Base-by-base conservation (phyloP, 2,329 filamentous ascomycete genomes). In the Cercospora citrullina region DNA sequence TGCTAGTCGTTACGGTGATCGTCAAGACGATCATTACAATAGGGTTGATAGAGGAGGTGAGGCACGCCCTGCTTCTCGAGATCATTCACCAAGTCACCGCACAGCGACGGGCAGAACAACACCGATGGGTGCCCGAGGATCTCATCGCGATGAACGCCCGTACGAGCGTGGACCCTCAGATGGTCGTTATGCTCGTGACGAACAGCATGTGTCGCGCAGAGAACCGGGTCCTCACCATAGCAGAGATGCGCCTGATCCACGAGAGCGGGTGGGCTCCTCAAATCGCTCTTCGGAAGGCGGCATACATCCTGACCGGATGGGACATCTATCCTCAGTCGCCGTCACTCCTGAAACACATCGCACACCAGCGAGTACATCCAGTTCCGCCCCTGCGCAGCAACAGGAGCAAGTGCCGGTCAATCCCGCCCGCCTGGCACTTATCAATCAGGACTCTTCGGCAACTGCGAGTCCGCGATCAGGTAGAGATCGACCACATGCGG, bases 1-100 rank as follows among this genome's bases (percentile, higher is more conserved):
- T 26, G 63, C 58, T 30, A 36, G 63, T 16, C 72, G 80, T 23
- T 79, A 80, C 36, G 72, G 65, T 64, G 68, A 71, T 39, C 77
- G 79, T 60, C 72, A 72, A 26, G 76, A 78, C 26, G 75, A 75
- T 30, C 79, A 81, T 7, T 82, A 82, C 68, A 82, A 82, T 33
- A 78, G 83, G 64, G 77, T 81, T 18, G 82, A 84, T 18, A 77
- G 82, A 39, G 78, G 79, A 1, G 73, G 69, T 28, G 82, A 84
- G 45, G 68, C 74, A 18, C 72, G 74, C 16, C 71, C 69, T n/a
- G 55, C 55, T 21, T 76, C 80, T 30, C 79, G 81, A 62, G 80
- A 82, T 16, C 75, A 75, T 31, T 83, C 82, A 21, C 81, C 79
- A 31, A 77, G 77, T 51, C 78, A 73, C 30, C 71, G 70, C 42